A percentile compares a stretch with the other conserved stretches of the same genome.
phyloP scores from a whole-genome alignment of 306 rosid species.

The Rosa lucieae region DNA sequence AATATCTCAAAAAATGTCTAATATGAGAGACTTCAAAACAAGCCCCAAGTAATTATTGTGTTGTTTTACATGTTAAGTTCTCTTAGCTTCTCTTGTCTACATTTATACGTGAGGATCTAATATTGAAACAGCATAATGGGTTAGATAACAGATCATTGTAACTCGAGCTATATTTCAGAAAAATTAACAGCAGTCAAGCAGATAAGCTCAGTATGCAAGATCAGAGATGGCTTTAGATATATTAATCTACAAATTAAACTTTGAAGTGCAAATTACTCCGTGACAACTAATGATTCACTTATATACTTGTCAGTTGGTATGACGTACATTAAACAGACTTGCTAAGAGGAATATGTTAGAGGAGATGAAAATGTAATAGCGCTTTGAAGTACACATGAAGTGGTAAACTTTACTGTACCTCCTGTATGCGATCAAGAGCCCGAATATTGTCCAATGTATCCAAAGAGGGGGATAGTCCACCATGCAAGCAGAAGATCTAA shows the following conservation, averaged over 20 bases:
- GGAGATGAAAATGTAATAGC: background rate
- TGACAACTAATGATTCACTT: background rate
- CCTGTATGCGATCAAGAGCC: conserved; percentile 90
- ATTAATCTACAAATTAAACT: background rate
- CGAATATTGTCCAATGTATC: conserved; percentile 91
- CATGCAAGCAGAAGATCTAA: conserved; percentile 96
- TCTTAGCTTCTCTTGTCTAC: background rate
- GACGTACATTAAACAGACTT: background rate
- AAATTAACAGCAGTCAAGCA: background rate
- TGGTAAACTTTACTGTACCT: conserved; percentile 50
- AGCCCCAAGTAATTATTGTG: background rate
- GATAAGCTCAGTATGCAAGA: background rate
- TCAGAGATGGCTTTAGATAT: background rate
- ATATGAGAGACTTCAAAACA: background rate
- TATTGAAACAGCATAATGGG: background rate
- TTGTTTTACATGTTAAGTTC: background rate
- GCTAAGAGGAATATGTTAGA: background rate
- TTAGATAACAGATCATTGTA: background rate
- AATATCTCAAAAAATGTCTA: background rate
- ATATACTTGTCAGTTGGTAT: background rate
- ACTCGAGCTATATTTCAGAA: background rate
- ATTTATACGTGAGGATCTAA: background rate
- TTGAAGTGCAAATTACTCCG: background rate
- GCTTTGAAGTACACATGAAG: background rate
- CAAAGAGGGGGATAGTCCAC: conserved; percentile 95